phyloP scores from a whole-genome alignment of 352 stramenopile species.

The Albugo candida region DNA sequence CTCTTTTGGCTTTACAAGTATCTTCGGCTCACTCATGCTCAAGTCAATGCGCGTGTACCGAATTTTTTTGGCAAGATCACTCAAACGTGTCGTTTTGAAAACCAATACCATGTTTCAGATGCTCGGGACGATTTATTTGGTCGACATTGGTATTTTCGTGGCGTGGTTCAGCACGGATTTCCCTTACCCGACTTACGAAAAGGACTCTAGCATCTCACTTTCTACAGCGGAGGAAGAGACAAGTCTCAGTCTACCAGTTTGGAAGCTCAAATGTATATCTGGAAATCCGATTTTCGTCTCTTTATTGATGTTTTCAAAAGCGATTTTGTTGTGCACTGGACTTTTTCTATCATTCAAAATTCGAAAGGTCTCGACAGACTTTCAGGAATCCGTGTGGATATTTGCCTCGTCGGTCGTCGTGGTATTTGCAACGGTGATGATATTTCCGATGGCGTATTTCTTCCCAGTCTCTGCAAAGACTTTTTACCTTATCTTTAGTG shows the following conservation, averaged over 20 bases:
- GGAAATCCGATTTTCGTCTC: conserved; percentile 30
- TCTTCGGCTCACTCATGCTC: conserved; percentile 20
- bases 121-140: conserved; percentile 14
- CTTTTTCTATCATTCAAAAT: conserved; percentile 38
- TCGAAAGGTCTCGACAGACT: conserved; percentile 38
- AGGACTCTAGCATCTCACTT: conserved; percentile 2
- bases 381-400: conserved; percentile 50
- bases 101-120: conserved; percentile 23
- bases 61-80: conserved; percentile 20
- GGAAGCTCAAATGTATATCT: conserved; percentile 14
- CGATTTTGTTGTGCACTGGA: conserved; percentile 19
- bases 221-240: background rate
- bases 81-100: conserved; percentile 24
- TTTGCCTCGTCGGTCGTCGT: conserved; percentile 26
- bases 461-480: conserved; percentile 14
- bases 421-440: conserved; percentile 21
- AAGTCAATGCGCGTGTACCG: conserved; percentile 39
- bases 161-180: conserved; percentile 18
- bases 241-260: conserved; percentile 14
- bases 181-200: conserved; percentile 10
- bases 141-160: conserved; percentile 19
- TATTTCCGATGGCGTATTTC: conserved; percentile 29
- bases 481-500: background rate
- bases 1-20: conserved; percentile 20
- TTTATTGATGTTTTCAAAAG: conserved; percentile 36